Percentiles rank a stretch among this genome's conserved stretches.
These are phyloP conservation scores for Amphicarpaea edgeworthii DNA, from an alignment of 306 rosid species.

Conservation along the genomic window DNA sequence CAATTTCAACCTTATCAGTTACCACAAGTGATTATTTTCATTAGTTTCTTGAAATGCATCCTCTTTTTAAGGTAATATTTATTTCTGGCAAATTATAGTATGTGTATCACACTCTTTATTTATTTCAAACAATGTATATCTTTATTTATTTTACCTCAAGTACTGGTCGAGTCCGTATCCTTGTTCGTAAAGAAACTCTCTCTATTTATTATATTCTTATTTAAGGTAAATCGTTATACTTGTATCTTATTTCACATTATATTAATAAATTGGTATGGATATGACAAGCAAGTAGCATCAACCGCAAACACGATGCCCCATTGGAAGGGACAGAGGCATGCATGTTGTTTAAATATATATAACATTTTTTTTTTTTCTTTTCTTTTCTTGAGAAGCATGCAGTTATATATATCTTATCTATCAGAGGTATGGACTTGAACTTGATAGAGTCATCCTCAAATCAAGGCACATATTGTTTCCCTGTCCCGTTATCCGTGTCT, in stretches of 20 bases:
- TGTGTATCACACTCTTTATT: no score
- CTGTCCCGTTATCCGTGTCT: background rate
- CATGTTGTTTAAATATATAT: background rate
- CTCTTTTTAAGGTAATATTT: background rate
- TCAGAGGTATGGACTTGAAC: background rate
- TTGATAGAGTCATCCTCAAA: background rate
- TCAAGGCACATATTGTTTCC: slow-evolving; percentile 3
- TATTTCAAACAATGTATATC: no score
- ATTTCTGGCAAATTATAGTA: no score
- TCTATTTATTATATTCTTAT: no score
- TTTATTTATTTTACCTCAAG: no score
- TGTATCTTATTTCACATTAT: no score
- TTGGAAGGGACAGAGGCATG: slow-evolving; percentile 6
- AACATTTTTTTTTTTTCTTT: no score
- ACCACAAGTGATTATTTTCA: background rate
- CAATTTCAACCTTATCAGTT: slow-evolving; percentile 8
- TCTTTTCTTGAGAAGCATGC: no score
- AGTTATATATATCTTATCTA: no score
- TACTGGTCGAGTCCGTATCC: no score
- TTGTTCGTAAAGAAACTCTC: no score
- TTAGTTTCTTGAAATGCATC: background rate
- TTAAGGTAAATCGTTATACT: no score
- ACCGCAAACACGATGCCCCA: slow-evolving; percentile 5
- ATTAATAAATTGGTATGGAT: background rate
- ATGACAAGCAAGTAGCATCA: slow-evolving; percentile 19